phyloP scores from a whole-genome alignment of 2,329 filamentous ascomycete species.

The Ploettnerulaceae sp. region DNA sequence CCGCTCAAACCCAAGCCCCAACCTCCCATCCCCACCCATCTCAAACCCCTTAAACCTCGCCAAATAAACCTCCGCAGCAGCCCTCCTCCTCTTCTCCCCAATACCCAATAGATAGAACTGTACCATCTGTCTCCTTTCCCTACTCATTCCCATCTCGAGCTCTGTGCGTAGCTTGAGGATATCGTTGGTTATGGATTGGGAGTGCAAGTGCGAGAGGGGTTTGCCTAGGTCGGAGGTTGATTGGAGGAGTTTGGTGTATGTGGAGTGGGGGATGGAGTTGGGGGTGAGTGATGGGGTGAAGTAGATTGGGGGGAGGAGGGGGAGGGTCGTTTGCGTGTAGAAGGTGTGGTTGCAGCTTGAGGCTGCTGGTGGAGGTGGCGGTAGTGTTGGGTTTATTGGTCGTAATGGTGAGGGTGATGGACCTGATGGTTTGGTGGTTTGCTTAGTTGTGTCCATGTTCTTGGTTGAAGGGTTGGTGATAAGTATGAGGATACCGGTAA shows the following conservation, averaged over 20 bases:
- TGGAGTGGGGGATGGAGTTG: neutral
- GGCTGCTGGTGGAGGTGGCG: no score
- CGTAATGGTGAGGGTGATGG: neutral
- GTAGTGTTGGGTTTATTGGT: neutral
- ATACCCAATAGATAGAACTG: constrained; percentile 11
- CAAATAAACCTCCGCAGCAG: constrained; percentile 15
- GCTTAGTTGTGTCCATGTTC: no score
- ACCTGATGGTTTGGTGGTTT: no score
- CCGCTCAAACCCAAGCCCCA: constrained; percentile 10
- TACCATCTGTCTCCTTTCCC: constrained; percentile 13
- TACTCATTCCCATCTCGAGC: constrained; percentile 15
- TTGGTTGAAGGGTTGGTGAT: no score
- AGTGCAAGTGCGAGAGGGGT: constrained; percentile 1
- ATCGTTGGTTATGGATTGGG: constrained; percentile 1
- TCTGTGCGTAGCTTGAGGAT: constrained; percentile 10
- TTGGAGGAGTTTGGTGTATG: neutral
- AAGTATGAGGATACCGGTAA: no score
- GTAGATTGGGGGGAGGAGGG: neutral
- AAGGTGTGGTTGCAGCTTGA: constrained; percentile 7
- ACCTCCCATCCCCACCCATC: constrained; percentile 13
- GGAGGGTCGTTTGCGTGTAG: neutral
- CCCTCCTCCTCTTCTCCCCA: constrained; percentile 7
- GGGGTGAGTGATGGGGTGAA: neutral
- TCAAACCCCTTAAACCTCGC: constrained; percentile 16
- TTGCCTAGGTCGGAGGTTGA: constrained; percentile 5